Evolutionary conservation across 2,329 filamentous ascomycete genomes (phyloP), one percentile per base, ranked within the genome.

Genomic region (Mycogone perniciosa): DNA sequence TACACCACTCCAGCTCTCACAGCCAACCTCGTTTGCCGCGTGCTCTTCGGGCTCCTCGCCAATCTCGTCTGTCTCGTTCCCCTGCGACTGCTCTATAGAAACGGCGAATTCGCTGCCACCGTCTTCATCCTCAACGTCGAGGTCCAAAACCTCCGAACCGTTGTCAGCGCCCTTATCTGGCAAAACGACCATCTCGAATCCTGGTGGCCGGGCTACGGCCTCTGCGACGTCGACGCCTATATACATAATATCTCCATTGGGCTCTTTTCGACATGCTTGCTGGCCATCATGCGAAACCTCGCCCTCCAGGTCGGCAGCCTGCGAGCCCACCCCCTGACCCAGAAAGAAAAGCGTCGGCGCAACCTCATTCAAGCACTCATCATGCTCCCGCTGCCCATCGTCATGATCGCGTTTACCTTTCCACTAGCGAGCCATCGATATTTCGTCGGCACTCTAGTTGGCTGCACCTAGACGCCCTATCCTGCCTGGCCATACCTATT

Each of bases 211-310:
- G 80, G 79, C 46, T 61, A 67, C 27, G 77, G 76, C 13, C 71
- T 76, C 63, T 83, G 80, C 58, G 79, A 83, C 57, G 7, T 80
- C 33, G 69, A 76, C 57, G 60, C 71, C 9, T 77, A 74, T 37
- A 62, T 74, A 30, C 69, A 76, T 54, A 77, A 77, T 53, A 65
- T 73, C 57, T 52, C 41, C 50, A 70, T 76, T 38, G 71, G 72
- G 1, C 58, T 76, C 39, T 81, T 73, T 60, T 69, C 69, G 38
- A 73, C 74, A n/a, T 73, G 74, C 34, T 66, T 80, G 41, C 73
- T 80, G 46, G 74, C 76, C 60, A 74, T 80, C 51, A 76, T 81
- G 71, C 72, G 73, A 10, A 75, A 78, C 41, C 70, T 82, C 7
- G 71, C 78, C 10, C 62, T 68, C 35, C 76, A 78, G 57, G 71